Conservation (phyloP, 1,284 basidiomycete genomes). For the Ustilago bromivora region DNA sequence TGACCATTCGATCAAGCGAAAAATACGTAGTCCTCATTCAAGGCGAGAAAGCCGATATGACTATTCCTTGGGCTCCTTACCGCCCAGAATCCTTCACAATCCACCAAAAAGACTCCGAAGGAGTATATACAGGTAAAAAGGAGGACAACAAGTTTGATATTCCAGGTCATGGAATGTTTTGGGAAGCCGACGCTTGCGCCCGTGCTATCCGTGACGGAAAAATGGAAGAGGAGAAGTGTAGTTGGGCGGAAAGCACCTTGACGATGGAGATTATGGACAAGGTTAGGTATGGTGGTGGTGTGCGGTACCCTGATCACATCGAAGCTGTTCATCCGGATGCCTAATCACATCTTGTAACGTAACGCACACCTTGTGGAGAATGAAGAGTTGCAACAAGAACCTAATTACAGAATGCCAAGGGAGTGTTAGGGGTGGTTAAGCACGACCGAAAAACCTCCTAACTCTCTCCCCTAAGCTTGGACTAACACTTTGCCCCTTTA, state of each 20-base stretch:
- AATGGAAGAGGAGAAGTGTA: conserved; percentile 80
- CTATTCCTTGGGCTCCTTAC: conserved; percentile 76
- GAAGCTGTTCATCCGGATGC: conserved; percentile 17
- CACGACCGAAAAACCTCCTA: conserved; percentile 55
- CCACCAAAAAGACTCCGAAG: conserved; percentile 51
- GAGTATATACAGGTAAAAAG: conserved; percentile 26
- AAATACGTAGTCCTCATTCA: conserved; percentile 47
- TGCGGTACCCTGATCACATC: conserved; percentile 42
- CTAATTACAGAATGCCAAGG: neutral
- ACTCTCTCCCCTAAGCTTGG: conserved; percentile 42
- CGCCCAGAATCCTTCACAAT: conserved; percentile 66
- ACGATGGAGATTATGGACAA: conserved; percentile 62
- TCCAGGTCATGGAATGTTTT: conserved; percentile 72
- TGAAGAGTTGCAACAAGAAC: neutral
- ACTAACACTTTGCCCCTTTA: conserved; percentile 45
- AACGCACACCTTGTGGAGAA: neutral
- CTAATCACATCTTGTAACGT: neutral
- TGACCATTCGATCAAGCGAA: conserved; percentile 22
- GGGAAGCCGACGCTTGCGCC: conserved; percentile 82
- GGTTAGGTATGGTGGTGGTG: conserved; percentile 31
- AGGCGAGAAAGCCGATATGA: conserved; percentile 71
- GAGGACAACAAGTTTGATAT: conserved; percentile 74
- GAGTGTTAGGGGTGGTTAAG: neutral
- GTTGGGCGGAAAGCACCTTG: conserved; percentile 70
- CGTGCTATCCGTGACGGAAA: conserved; percentile 81